phyloP scores from a whole-genome alignment of 768 basidiomycete species.

The Multifurca ochricompacta region DNA sequence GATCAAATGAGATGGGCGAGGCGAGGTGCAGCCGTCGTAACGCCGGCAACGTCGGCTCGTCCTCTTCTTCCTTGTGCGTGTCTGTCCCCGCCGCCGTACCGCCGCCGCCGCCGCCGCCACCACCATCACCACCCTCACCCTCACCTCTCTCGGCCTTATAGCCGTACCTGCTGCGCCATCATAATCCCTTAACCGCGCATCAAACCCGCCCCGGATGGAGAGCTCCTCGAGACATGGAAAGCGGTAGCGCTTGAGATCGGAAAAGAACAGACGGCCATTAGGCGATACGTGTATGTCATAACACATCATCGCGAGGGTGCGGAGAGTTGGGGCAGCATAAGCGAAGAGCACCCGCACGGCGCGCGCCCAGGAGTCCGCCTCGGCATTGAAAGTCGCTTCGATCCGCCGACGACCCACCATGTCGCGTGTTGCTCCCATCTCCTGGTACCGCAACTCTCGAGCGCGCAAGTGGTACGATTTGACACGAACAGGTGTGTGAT shows the following conservation, averaged over 20 bases:
- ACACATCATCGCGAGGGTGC: slow-evolving; percentile 19
- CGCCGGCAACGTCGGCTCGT: slow-evolving; percentile 6
- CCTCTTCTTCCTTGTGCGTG: background rate
- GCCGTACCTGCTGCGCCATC: background rate
- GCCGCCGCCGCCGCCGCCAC: background rate
- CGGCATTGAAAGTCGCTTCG: slow-evolving; percentile 11
- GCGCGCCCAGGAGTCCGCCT: slow-evolving; percentile 15
- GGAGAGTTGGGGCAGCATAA: slow-evolving; percentile 15
- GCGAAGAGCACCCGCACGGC: slow-evolving; percentile 16
- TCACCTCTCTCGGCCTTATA: background rate
- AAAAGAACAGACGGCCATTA: slow-evolving; percentile 15
- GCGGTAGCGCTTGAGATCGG: slow-evolving; percentile 13
- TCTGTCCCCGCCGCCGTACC: background rate
- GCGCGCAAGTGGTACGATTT: slow-evolving; percentile 11
- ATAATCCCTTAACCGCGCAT: slow-evolving; percentile 14
- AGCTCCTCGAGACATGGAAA: slow-evolving; percentile 18
- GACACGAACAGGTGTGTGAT: slow-evolving; percentile 17
- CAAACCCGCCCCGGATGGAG: slow-evolving; percentile 20
- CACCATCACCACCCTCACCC: background rate
- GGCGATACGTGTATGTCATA: slow-evolving; percentile 21
- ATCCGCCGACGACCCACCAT: slow-evolving; percentile 11
- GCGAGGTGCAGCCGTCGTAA: slow-evolving; percentile 18
- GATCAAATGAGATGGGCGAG: slow-evolving; percentile 18
- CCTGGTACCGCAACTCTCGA: slow-evolving; percentile 11
- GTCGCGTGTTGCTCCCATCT: slow-evolving; percentile 14